A percentile compares a stretch with the other conserved stretches of the same genome.
Evolutionary conservation across 176 grass and related monocot species (phyloP).

Genomic region (Lolium multiflorum): DNA sequence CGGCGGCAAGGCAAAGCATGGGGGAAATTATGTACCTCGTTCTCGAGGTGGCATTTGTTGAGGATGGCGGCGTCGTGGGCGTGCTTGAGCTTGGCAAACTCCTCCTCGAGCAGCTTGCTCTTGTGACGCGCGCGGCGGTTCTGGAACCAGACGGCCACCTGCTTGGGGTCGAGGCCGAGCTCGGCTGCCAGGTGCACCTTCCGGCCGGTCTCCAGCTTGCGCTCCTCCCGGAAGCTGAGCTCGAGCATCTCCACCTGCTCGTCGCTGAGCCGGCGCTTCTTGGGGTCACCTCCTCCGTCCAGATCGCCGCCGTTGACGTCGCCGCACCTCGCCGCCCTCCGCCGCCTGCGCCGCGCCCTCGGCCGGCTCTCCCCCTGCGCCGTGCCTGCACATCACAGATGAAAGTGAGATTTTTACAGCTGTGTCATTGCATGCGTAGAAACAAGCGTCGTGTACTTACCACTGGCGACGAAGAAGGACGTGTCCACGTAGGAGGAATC

Average conservation of each 20-base stretch:
- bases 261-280: constrained; percentile 81
- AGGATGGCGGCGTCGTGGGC: constrained; percentile 71
- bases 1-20: background rate
- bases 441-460: constrained; percentile 21
- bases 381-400: background rate
- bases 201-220: constrained; percentile 86
- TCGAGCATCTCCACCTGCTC: constrained; percentile 86
- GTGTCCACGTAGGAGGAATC: constrained; percentile 45
- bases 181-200: constrained; percentile 84
- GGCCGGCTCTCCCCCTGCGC: constrained; percentile 44
- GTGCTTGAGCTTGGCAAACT: constrained; percentile 88
- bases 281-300: constrained; percentile 52
- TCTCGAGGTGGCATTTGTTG: constrained; percentile 96
- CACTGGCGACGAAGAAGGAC: constrained; percentile 35
- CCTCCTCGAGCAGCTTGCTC: constrained; percentile 94
- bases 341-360: constrained; percentile 49
- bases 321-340: constrained; percentile 42
- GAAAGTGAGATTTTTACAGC: background rate
- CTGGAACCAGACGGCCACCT: constrained; percentile 99
- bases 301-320: constrained; percentile 15
- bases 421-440: background rate
- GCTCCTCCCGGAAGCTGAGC: constrained; percentile 86
- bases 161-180: constrained; percentile 93
- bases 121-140: constrained; percentile 95
- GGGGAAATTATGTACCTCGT: constrained; percentile 53